Evolutionary conservation across 2,329 filamentous ascomycete genomes (phyloP).

Genomic region (Botrytis elliptica): DNA sequence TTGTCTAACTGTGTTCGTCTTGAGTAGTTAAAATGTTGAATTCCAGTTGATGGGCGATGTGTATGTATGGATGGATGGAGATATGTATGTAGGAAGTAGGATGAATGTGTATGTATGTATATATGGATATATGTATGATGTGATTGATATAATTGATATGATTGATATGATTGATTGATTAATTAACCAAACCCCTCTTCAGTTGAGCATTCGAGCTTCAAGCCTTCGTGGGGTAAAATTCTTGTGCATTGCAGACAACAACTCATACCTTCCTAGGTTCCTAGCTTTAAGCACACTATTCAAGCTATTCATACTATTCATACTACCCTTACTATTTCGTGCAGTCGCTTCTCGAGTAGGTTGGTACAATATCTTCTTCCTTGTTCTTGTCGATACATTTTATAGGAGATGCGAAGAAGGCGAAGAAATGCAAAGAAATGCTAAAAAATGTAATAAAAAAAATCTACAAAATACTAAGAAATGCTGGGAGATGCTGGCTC

Average conservation of each 20-base stretch:
- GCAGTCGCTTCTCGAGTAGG: neutral
- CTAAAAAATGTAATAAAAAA: neutral
- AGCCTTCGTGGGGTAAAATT: slow-evolving; percentile 10
- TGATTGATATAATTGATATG: neutral
- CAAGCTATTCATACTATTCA: neutral
- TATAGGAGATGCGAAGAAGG: neutral
- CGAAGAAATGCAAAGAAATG: neutral
- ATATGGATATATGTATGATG: neutral
- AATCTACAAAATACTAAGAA: neutral
- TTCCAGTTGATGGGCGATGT: slow-evolving; percentile 13
- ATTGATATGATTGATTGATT: neutral
- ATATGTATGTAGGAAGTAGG: too few relatives aligned
- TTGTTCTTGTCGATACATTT: neutral
- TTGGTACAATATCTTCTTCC: neutral
- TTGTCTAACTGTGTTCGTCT: neutral
- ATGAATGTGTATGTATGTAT: too few relatives aligned
- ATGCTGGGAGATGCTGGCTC: neutral
- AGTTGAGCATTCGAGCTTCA: neutral
- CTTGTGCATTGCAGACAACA: neutral
- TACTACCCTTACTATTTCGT: neutral
- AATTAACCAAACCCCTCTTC: neutral
- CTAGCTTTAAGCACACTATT: neutral
- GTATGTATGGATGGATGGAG: neutral
- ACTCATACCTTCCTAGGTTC: neutral
- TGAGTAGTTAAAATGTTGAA: slow-evolving; percentile 16